Percentiles rank a stretch among this genome's conserved stretches.
Evolutionary conservation across 2,329 filamentous ascomycete species (phyloP).

Genomic region (Fonsecaea monophora): DNA sequence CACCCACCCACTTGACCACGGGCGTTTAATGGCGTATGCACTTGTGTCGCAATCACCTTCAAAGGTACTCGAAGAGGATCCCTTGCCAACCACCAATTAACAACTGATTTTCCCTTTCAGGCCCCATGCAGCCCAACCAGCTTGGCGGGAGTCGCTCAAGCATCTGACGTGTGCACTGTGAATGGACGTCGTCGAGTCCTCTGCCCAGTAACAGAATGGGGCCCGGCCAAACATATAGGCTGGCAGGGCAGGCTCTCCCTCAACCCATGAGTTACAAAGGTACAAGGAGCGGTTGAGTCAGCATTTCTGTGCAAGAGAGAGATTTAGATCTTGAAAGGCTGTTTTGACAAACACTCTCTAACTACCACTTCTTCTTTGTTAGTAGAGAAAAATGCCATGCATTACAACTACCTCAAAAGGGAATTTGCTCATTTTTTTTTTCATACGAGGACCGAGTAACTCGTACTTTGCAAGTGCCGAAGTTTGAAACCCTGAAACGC

Average conservation of each 20-base stretch:
- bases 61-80: no score
- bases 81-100: constrained; percentile 11
- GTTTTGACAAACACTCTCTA: no score
- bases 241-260: no score
- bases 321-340: no score
- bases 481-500: background rate
- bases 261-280: background rate
- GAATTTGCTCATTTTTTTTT: background rate
- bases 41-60: constrained; percentile 17
- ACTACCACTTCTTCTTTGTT: background rate
- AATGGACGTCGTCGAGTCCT: constrained; percentile 25
- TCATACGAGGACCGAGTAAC: no score
- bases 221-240: constrained; percentile 22
- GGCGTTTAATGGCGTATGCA: constrained; percentile 24
- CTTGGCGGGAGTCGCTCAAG: constrained; percentile 24
- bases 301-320: background rate
- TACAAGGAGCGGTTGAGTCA: constrained; percentile 12
- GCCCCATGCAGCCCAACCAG: background rate
- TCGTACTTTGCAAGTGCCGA: background rate
- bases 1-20: constrained; percentile 6
- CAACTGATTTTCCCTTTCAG: constrained; percentile 2
- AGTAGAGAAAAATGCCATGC: background rate
- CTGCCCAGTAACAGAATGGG: background rate
- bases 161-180: constrained; percentile 36
- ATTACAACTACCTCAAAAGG: constrained; percentile 2